phyloP scores from a whole-genome alignment of 2,329 filamentous ascomycete species.

The Magnaporthiopsis incrustans region DNA sequence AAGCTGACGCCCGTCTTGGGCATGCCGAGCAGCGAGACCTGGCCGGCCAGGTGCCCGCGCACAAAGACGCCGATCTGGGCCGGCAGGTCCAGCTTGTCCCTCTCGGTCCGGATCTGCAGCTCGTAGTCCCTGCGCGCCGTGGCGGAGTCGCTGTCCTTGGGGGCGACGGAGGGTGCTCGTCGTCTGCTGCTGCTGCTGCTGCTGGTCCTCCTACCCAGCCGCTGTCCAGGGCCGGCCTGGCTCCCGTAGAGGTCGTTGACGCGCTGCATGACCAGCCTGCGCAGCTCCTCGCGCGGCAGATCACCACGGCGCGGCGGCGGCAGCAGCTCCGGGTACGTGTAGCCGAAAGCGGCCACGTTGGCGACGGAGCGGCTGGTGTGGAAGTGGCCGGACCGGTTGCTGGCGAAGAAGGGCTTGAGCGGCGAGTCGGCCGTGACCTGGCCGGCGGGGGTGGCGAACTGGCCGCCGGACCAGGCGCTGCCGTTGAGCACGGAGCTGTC shows the following conservation, averaged over 20 bases:
- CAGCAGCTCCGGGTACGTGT: constrained; percentile 31
- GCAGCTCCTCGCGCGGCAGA: constrained; percentile 47
- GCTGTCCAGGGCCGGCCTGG: neutral
- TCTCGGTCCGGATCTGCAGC: constrained; percentile 27
- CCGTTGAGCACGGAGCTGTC: constrained; percentile 22
- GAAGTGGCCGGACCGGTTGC: constrained; percentile 24
- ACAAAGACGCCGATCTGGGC: constrained; percentile 28
- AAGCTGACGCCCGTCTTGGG: constrained; percentile 24
- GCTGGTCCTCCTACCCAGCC: neutral
- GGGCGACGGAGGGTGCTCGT: neutral
- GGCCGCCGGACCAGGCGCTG: constrained; percentile 18
- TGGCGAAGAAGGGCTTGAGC: constrained; percentile 40
- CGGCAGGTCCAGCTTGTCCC: constrained; percentile 28
- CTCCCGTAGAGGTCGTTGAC: constrained; percentile 44
- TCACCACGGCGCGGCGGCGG: constrained; percentile 29
- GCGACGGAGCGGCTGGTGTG: constrained; percentile 32
- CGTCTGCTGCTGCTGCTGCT: neutral
- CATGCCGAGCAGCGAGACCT: constrained; percentile 28
- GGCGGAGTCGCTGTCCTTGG: neutral
- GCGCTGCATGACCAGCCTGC: constrained; percentile 53
- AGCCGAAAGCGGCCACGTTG: constrained; percentile 26
- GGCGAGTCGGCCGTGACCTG: constrained; percentile 36
- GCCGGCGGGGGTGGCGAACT: constrained; percentile 32
- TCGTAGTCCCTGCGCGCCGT: constrained; percentile 22
- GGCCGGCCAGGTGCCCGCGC: constrained; percentile 20